Conservation (phyloP, 768 basidiomycete species). For the Crucibulum laeve region DNA sequence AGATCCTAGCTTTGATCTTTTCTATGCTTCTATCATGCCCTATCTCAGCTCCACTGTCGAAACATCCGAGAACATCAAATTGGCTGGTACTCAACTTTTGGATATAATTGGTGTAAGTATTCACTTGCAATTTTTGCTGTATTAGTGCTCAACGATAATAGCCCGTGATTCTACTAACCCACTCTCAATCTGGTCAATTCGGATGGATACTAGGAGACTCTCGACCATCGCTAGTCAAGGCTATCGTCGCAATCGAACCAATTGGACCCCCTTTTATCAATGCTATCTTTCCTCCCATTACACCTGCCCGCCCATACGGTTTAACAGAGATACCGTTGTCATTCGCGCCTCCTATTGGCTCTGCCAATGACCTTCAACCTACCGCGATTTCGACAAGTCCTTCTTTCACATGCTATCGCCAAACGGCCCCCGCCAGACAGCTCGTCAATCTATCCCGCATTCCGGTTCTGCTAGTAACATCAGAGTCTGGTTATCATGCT, state of each 20-base stretch:
- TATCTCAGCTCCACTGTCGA: constrained; percentile 29
- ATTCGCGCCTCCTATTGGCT: constrained; percentile 36
- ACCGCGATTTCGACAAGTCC: constrained; percentile 18
- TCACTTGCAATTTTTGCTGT: constrained; percentile 1
- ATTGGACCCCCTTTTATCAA: constrained; percentile 45
- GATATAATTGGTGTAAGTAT: constrained; percentile 48
- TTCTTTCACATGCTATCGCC: constrained; percentile 36
- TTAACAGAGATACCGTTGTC: constrained; percentile 42
- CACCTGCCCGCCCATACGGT: constrained; percentile 38
- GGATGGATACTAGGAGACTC: constrained; percentile 48
- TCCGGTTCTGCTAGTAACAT: constrained; percentile 44
- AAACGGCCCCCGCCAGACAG: constrained; percentile 34
- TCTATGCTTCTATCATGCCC: constrained; percentile 40
- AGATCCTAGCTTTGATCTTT: constrained; percentile 39
- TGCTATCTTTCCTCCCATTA: constrained; percentile 31
- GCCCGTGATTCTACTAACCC: constrained; percentile 44
- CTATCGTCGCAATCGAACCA: constrained; percentile 47
- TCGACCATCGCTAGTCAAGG: constrained; percentile 37
- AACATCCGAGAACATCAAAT: constrained; percentile 31
- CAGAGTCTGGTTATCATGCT: constrained; percentile 46
- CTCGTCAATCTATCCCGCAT: constrained; percentile 35
- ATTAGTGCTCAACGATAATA: constrained; percentile 9
- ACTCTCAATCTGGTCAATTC: constrained; percentile 45
- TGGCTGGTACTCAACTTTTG: constrained; percentile 36
- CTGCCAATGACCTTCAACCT: constrained; percentile 30